Conservation (phyloP, 2,329 filamentous ascomycete genomes). For the Dryadomyces quercivorus region DNA sequence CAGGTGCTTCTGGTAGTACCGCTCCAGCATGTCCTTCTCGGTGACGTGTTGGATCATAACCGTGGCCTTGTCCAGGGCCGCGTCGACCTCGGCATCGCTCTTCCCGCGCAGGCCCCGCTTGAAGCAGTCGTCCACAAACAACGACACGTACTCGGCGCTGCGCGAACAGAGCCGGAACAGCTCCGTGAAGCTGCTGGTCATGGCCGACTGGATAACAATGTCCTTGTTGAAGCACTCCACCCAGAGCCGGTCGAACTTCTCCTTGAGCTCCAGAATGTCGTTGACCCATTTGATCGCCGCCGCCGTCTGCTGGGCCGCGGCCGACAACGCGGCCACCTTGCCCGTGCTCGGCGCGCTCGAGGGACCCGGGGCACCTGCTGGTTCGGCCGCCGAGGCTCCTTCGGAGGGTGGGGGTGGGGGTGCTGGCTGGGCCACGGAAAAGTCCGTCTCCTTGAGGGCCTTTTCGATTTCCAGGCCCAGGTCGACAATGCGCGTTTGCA, state of each 20-base stretch:
- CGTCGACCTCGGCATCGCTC: conserved; percentile 76
- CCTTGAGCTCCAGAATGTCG: conserved; percentile 73
- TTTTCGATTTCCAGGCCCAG: conserved; percentile 77
- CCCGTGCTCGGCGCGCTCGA: neutral
- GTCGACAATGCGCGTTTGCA: conserved; percentile 66
- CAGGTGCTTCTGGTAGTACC: conserved; percentile 96
- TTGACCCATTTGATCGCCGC: conserved; percentile 93
- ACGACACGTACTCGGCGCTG: conserved; percentile 82
- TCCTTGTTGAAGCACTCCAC: conserved; percentile 61
- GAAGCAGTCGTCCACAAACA: conserved; percentile 94
- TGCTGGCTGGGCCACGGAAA: conserved; percentile 25
- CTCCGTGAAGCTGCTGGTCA: conserved; percentile 78
- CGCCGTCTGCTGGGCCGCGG: conserved; percentile 66
- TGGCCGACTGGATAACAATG: conserved; percentile 63
- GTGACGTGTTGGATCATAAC: conserved; percentile 75
- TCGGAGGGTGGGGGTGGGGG: conserved; percentile 25
- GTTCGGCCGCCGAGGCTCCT: conserved; percentile 11
- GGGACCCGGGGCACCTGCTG: conserved; percentile 13
- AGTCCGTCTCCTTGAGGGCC: conserved; percentile 41
- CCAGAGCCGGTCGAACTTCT: conserved; percentile 79
- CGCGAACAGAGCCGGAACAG: conserved; percentile 88
- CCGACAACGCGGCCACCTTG: conserved; percentile 36
- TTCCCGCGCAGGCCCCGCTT: conserved; percentile 91
- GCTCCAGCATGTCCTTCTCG: conserved; percentile 90
- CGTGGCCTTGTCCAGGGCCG: conserved; percentile 78